These are phyloP conservation scores for Xerocomus brunneocitrinus DNA, from an alignment of 768 basidiomycete genomes.

Conservation along the genomic window DNA sequence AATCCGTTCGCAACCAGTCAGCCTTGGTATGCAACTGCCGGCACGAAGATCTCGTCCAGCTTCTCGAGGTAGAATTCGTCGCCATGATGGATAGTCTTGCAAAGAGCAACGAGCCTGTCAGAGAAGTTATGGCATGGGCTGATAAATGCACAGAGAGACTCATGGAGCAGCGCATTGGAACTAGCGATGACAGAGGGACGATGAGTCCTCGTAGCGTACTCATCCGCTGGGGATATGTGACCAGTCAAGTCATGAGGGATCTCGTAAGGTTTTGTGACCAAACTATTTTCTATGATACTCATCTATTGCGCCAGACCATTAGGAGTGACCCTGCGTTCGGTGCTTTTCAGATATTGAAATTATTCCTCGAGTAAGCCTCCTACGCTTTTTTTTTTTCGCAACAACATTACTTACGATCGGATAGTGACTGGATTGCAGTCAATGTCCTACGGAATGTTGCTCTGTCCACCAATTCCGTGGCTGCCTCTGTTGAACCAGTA, in stretches of 20 bases:
- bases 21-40: conserved; percentile 91
- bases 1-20: conserved; percentile 89
- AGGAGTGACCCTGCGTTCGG: conserved; percentile 91
- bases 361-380: conserved; percentile 77
- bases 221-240: conserved; percentile 91
- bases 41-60: conserved; percentile 81
- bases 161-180: conserved; percentile 64
- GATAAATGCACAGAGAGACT: conserved; percentile 84
- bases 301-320: conserved; percentile 58
- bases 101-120: conserved; percentile 74
- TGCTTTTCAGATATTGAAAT: conserved; percentile 86
- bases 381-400: conserved; percentile 1
- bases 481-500: conserved; percentile 86
- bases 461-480: conserved; percentile 85
- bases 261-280: conserved; percentile 47
- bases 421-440: conserved; percentile 87
- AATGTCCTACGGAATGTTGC: conserved; percentile 85
- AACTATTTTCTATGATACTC: background rate
- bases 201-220: conserved; percentile 86
- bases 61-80: conserved; percentile 82
- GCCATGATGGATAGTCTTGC: conserved; percentile 64
- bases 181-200: conserved; percentile 66
- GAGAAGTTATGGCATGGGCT: conserved; percentile 88
- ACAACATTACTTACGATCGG: conserved; percentile 15
- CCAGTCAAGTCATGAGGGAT: conserved; percentile 89